A percentile compares a stretch with the other conserved stretches of the same genome.
phyloP scores from a whole-genome alignment of 768 basidiomycete species.

The Boletus tomentosulus region DNA sequence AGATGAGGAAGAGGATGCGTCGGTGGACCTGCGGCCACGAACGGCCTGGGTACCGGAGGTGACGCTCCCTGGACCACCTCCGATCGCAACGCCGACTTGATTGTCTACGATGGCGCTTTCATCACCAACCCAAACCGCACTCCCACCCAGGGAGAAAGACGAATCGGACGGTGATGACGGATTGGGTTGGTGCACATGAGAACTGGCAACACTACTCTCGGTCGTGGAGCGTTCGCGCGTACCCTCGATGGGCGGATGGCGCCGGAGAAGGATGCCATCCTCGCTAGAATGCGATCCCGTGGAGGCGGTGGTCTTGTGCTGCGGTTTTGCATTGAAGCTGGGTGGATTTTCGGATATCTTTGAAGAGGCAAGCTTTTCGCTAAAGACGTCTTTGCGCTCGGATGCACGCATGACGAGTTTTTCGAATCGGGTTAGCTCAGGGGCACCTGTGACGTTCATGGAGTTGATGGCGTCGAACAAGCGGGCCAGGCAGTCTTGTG shows the following conservation, averaged over 20 bases:
- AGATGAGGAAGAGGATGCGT: slow-evolving; percentile 64
- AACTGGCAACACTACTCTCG: slow-evolving; percentile 35
- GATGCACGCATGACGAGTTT: slow-evolving; percentile 86
- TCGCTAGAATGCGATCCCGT: slow-evolving; percentile 66
- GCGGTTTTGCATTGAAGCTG: slow-evolving; percentile 29
- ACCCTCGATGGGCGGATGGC: slow-evolving; percentile 25
- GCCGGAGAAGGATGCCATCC: slow-evolving; percentile 53
- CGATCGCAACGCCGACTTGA: slow-evolving; percentile 35
- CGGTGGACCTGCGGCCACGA: slow-evolving; percentile 61
- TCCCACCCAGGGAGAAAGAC: slow-evolving; percentile 75
- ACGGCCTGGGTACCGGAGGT: slow-evolving; percentile 42
- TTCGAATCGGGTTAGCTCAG: slow-evolving; percentile 74
- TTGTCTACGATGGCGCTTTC: slow-evolving; percentile 54
- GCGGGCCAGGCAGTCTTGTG: slow-evolving; percentile 83
- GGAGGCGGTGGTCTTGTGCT: slow-evolving; percentile 47
- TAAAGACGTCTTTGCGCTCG: slow-evolving; percentile 89
- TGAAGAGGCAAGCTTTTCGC: slow-evolving; percentile 64
- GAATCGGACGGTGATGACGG: slow-evolving; percentile 63
- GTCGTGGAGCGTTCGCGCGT: slow-evolving; percentile 38
- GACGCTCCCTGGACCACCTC: slow-evolving; percentile 44
- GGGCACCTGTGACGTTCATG: slow-evolving; percentile 80
- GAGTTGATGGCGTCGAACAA: slow-evolving; percentile 93
- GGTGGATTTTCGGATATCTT: slow-evolving; percentile 16
- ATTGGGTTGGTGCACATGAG: slow-evolving; percentile 26
- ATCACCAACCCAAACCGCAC: slow-evolving; percentile 81